Percentiles rank a stretch among this genome's conserved stretches.
Conservation (phyloP, 1,139 yeast genomes). For the Hemisphaericaspora lyxosophila region DNA sequence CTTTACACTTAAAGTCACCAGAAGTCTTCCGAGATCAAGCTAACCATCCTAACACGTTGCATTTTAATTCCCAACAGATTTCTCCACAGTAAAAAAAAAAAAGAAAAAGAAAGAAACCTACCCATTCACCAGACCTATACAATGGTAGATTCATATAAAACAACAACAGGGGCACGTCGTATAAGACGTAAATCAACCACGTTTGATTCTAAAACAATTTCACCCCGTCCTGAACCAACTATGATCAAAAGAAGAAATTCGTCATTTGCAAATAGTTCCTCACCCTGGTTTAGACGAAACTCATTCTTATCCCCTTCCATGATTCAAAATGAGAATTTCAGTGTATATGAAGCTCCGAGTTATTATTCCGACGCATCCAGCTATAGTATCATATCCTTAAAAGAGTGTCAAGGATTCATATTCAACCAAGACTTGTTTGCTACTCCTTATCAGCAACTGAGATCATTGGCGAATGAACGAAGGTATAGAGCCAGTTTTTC, state of each 20-base stretch:
- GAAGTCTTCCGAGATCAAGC: no score
- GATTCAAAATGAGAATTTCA: slow-evolving; percentile 60
- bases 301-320: slow-evolving; percentile 61
- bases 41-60: no score
- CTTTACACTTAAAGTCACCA: no score
- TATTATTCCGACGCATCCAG: slow-evolving; percentile 31
- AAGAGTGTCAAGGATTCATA: slow-evolving; percentile 69
- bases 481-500: slow-evolving; percentile 19
- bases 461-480: slow-evolving; percentile 43
- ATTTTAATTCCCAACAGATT: neutral
- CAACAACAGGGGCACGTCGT: slow-evolving; percentile 6
- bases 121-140: no score
- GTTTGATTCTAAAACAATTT: slow-evolving; percentile 9
- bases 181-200: slow-evolving; percentile 13
- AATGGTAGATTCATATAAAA: slow-evolving; percentile 6
- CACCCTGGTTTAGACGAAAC: slow-evolving; percentile 59
- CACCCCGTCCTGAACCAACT: slow-evolving; percentile 19
- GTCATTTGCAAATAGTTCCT: slow-evolving; percentile 48
- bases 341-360: slow-evolving; percentile 49
- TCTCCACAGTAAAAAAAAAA: neutral
- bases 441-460: slow-evolving; percentile 60
- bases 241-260: slow-evolving; percentile 32
- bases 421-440: slow-evolving; percentile 78
- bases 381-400: slow-evolving; percentile 47
- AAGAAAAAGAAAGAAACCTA: neutral